These are phyloP conservation scores for Gymnopus androsaceus DNA, from an alignment of 1,284 basidiomycete genomes.

Conservation along the genomic window DNA sequence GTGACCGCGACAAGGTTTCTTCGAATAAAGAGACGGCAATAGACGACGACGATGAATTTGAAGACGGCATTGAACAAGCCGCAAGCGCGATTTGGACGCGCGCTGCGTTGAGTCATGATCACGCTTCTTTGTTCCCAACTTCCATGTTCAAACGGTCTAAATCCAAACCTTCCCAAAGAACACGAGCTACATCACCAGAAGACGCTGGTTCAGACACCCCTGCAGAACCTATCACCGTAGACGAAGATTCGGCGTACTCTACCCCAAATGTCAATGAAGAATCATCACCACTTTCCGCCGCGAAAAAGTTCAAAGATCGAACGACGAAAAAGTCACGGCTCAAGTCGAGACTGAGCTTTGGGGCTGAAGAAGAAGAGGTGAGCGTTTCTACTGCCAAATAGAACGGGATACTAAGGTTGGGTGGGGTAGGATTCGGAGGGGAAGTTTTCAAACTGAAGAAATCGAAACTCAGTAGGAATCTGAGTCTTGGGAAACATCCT, in stretches of 20 bases:
- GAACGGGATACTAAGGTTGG: conserved; percentile 25
- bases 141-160: conserved; percentile 50
- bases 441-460: conserved; percentile 78
- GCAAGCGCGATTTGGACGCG: no score
- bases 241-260: neutral
- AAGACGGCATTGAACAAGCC: no score
- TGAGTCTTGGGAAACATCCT: conserved; percentile 56
- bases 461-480: conserved; percentile 68
- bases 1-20: no score
- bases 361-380: conserved; percentile 79
- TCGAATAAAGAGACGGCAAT: no score
- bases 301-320: conserved; percentile 69
- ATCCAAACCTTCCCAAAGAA: conserved; percentile 52
- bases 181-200: conserved; percentile 45
- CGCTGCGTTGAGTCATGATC: no score
- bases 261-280: neutral
- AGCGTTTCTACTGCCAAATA: conserved; percentile 29
- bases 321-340: conserved; percentile 61
- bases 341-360: conserved; percentile 79
- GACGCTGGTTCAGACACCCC: conserved; percentile 26
- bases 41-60: no score
- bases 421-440: conserved; percentile 51
- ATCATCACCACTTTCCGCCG: conserved; percentile 56
- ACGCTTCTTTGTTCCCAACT: no score
- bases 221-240: neutral